These are phyloP conservation scores for Epichloe uncinata DNA, from an alignment of 2,329 filamentous ascomycete genomes.

Conservation along the genomic window DNA sequence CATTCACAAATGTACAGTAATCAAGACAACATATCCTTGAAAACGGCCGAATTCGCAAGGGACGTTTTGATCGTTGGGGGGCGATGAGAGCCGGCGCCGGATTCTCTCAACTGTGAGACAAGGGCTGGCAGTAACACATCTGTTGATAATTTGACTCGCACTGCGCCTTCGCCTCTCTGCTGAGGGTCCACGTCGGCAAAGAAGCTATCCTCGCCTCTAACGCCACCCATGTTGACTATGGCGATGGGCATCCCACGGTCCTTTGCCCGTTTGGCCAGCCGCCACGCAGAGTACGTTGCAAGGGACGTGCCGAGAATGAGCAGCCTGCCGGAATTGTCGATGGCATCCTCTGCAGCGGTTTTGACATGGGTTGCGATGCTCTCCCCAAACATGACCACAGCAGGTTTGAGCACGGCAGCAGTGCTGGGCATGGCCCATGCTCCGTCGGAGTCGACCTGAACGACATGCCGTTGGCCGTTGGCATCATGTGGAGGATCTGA, in stretches of 20 bases:
- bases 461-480: slow-evolving; percentile 40
- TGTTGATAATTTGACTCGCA: slow-evolving; percentile 44
- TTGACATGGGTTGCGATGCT: slow-evolving; percentile 62
- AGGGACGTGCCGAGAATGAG: slow-evolving; percentile 80
- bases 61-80: not conserved
- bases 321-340: slow-evolving; percentile 63
- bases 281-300: slow-evolving; percentile 91
- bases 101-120: slow-evolving; percentile 33
- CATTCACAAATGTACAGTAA: slow-evolving; percentile 11
- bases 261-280: slow-evolving; percentile 70
- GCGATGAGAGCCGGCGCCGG: slow-evolving; percentile 1
- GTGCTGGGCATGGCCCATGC: slow-evolving; percentile 56
- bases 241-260: slow-evolving; percentile 76
- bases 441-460: slow-evolving; percentile 66
- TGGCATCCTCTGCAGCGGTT: slow-evolving; percentile 59
- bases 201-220: slow-evolving; percentile 64
- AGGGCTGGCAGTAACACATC: slow-evolving; percentile 44
- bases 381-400: slow-evolving; percentile 97
- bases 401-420: slow-evolving; percentile 79
- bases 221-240: slow-evolving; percentile 76
- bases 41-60: slow-evolving; percentile 19
- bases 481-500: slow-evolving; percentile 41
- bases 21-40: slow-evolving; percentile 49
- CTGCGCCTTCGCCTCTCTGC: slow-evolving; percentile 37
- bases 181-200: slow-evolving; percentile 42